Base-by-base conservation (phyloP, 768 basidiomycete species). In the Rhizopogon vesiculosus region DNA sequence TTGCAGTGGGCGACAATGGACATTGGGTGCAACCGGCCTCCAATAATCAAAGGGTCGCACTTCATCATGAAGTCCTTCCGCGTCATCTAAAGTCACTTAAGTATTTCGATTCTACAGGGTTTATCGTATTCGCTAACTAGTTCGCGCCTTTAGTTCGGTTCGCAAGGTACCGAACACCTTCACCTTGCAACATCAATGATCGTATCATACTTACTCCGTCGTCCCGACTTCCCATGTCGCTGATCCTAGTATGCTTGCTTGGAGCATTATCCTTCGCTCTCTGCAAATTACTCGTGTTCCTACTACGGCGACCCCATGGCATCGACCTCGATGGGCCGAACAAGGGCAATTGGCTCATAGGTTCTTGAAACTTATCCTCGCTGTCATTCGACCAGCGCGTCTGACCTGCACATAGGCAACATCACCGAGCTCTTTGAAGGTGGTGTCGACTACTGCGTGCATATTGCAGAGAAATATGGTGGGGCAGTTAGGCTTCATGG, bases 401-500 rank as follows among this genome's bases (percentile, higher is more conserved):
- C 45, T 49, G 19, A 16, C 15, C 19, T 40, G 5, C 25, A 28
- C 18, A 51, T 19, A 76, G 77, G 76, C 10, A 72, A 73, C 55
- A 53, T 74, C 6, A 42, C 61, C 5, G 64, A 73, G 12, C 44
- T 74, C 5, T 71, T 75, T 59, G 60, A 66, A 1, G 62, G 73
- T 46, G 69, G 65, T 3, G 74, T 72, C 73, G 65, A 65, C 3
- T 79, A 71, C 55, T 73, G 78, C 56, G 56, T 61, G 16, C 44
- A 42, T 16, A 48, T 69, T 3, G 51, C 48, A 12, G 43, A 64
- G 2, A 55, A 55, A 1, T 82, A 74, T 57, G 77, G 76, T 2
- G 74, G 74, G 1, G 69, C 80, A 53, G 76, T 73, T 28, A 79
- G 72, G 61, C 68, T 80, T 4, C 60, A 75, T 42, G 78, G 78